These are phyloP conservation scores for Tetraselmis chui DNA, from an alignment of 139 green algal genomes.

Conservation along the genomic window DNA sequence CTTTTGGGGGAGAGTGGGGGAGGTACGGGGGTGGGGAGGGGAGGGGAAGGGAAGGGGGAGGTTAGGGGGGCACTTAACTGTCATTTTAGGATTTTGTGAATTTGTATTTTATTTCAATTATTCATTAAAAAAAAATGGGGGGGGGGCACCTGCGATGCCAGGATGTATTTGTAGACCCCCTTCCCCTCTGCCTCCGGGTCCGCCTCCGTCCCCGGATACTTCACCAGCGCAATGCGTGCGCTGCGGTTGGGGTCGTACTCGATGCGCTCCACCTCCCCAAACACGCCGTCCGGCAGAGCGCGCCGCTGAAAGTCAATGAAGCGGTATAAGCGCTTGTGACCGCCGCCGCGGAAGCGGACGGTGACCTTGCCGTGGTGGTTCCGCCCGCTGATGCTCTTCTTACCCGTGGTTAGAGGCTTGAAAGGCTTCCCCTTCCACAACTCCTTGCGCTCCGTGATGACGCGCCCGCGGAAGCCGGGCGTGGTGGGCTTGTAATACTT, in stretches of 20 bases:
- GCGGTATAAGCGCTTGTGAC: constrained; percentile 61
- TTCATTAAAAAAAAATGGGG: too few species aligned
- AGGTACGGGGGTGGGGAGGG: too few species aligned
- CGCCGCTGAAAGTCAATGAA: constrained; percentile 57
- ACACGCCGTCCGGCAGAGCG: constrained; percentile 2
- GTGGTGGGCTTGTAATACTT: constrained; percentile 83
- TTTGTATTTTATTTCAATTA: too few species aligned
- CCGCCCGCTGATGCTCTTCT: constrained; percentile 58
- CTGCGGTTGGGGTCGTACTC: constrained; percentile 91
- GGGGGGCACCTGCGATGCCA: constrained; percentile 55
- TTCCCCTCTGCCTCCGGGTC: background rate
- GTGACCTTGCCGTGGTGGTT: constrained; percentile 66
- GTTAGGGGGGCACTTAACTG: too few species aligned
- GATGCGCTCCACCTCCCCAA: constrained; percentile 69
- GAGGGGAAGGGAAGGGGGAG: too few species aligned
- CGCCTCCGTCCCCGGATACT: constrained; percentile 36
- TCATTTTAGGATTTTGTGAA: too few species aligned
- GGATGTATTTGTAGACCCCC: constrained; percentile 53
- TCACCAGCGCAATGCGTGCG: constrained; percentile 77
- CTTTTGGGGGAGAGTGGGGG: background rate
- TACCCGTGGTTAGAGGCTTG: constrained; percentile 47
- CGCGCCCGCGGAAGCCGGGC: constrained; percentile 54
- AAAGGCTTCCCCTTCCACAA: constrained; percentile 52
- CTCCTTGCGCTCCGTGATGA: constrained; percentile 50
- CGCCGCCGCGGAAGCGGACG: constrained; percentile 62